Evolutionary conservation across 306 rosid genomes (phyloP).

Genomic region (Elaeagnus macrophylla): DNA sequence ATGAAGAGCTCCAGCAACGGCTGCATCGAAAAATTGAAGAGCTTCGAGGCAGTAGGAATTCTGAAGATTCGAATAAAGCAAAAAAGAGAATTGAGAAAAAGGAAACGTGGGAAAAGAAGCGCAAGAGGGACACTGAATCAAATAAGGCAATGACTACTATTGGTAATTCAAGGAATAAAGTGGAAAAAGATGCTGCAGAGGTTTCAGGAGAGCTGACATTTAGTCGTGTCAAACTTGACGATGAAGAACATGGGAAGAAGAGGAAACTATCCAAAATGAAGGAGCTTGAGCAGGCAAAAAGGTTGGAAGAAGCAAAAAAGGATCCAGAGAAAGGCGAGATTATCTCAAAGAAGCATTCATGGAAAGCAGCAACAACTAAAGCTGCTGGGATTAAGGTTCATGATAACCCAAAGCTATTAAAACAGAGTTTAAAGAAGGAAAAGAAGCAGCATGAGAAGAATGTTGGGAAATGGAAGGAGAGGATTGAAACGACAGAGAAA

Average conservation of each 20-base stretch:
- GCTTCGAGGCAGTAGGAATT: conserved; percentile 36
- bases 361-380: conserved; percentile 72
- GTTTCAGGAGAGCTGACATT: conserved; percentile 70
- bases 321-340: conserved; percentile 64
- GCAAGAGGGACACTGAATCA: conserved; percentile 37
- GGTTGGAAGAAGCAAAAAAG: conserved; percentile 52
- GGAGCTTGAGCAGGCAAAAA: conserved; percentile 75
- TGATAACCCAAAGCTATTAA: conserved; percentile 60
- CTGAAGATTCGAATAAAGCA: conserved; percentile 33
- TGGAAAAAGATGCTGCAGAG: conserved; percentile 51
- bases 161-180: conserved; percentile 15
- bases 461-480: conserved; percentile 66
- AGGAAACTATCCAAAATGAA: conserved; percentile 43
- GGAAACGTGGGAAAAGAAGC: conserved; percentile 34
- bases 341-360: conserved; percentile 47
- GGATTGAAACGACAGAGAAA: conserved; percentile 52
- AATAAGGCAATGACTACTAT: conserved; percentile 22
- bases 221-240: conserved; percentile 54
- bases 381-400: conserved; percentile 81
- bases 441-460: conserved; percentile 69
- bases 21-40: conserved; percentile 54
- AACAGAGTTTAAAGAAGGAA: conserved; percentile 49
- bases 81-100: conserved; percentile 44
- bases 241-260: conserved; percentile 58
- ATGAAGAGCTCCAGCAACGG: conserved; percentile 59